Base-by-base conservation (phyloP, 2,329 filamentous ascomycete genomes). In the Botrytis porri region DNA sequence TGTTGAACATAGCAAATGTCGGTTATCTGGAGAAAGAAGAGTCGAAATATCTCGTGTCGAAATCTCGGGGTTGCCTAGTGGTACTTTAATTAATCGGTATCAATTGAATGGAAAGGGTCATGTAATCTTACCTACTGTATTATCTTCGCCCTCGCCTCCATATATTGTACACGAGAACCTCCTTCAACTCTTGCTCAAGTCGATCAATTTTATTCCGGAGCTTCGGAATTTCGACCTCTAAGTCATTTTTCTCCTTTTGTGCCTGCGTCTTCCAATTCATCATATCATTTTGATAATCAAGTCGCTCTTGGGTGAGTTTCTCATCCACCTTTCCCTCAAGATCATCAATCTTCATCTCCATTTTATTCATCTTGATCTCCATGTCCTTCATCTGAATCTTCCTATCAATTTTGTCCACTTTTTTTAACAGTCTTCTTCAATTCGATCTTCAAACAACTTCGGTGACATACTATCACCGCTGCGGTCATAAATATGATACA, bases 391-490 rank as follows among this genome's bases (percentile, higher is more conserved):
- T 57, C 14, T 57, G n/a, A 29, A 57, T 57, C 4, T 29, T 32
- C 51, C 18, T 4, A 57, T 8, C n/a, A 57, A 57, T 29, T 18
- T 29, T 18, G 14, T 9, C n/a, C n/a, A 57, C 16, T 18, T 29
- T 18, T 18, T 1, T 57, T 2, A 18, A 9, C 14, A 29, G 18
- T 29, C 14, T 18, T 2, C 51, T 29, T 9, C n/a, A 29, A 29
- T 29, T 12, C 16, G 3, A 3, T 16, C 48, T 54, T 3, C 5
- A 16, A n/a, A 4, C 3, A 4, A 48, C 9, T 25, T 22, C 20
- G 8, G 3, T 4, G 10, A 14, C 0, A 12, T n/a, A 2, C 1
- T 14, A 5, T 10, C 22, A 12, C 1, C 22, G 1, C 1, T n/a
- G 0, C 10, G 4, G n/a, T 22, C n/a, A 51, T 0, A 25, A 25